Base-by-base conservation (phyloP, 192 early-diverging fungal species). In the Chytriomyces hyalinus region DNA sequence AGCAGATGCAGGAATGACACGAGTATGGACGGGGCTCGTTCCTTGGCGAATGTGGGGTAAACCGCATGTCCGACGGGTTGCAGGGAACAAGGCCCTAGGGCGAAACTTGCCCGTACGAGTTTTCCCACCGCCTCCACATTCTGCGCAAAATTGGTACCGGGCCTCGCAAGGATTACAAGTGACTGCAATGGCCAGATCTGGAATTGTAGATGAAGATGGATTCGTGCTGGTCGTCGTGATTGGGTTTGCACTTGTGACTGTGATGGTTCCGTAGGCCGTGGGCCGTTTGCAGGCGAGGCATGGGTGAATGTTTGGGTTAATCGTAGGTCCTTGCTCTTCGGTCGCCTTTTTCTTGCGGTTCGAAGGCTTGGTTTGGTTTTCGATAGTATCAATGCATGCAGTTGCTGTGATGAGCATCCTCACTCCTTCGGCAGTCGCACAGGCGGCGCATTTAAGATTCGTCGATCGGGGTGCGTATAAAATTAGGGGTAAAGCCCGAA, bases 71-170 rank as follows among this genome's bases (percentile, higher is more conserved):
- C 68, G 59, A 11, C 81, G 65, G 2, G 43, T 60, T 11, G 6
- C 9, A 5, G 49, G 78, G 77, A 84, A 84, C 6, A 84, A 51
- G 76, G 67, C 82, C 57, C 49, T 45, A 10, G 83, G 83, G 4
- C 83, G 60, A 62, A 65, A 84, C 60, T 84, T 84, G 24, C 83
- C 83, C 17, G 85, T 86, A 15, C 85, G 80, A 20, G 68, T 68
- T 44, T 84, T 85, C 9, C 85, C 85, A 15, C 85, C 85, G 50
- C 85, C 80, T 0, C 85, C 85, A 66, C 85, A 86, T 78, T 86
- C 83, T 24, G 76, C 73, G 72, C 85, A 84, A 44, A 86, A 80
- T 45, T 70, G 61, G 75, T 86, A 84, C 28, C 70, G 79, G 43
- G 49, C 51, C 11, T 78, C 48, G 65, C 85, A 86, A 22, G 50